A percentile compares a stretch with the other conserved stretches of the same genome.
Evolutionary conservation across 192 early-diverging fungal genomes (phyloP).

Genomic region (Spinellus fusiger): DNA sequence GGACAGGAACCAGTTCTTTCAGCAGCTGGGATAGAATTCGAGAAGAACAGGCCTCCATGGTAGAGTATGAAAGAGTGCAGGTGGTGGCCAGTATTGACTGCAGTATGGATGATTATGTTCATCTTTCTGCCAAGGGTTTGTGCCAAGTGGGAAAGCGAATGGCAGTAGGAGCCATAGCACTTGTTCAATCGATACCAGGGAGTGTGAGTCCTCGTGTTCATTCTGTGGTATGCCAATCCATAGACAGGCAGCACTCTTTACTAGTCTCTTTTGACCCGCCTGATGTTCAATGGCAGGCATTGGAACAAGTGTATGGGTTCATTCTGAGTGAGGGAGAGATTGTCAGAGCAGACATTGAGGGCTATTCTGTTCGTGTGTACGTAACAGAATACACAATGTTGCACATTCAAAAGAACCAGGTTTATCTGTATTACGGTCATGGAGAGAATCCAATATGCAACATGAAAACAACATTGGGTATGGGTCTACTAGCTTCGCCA

Average conservation of each 20-base stretch:
- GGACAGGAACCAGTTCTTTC: neutral
- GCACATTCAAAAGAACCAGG: neutral
- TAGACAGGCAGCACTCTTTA: neutral
- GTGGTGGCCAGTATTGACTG: constrained; percentile 22
- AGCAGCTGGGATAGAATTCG: constrained; percentile 14
- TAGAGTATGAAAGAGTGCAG: neutral
- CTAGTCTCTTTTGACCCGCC: neutral
- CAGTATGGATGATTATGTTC: constrained; percentile 21
- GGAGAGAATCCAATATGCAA: constrained; percentile 11
- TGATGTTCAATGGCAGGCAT: neutral
- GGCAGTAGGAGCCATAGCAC: neutral
- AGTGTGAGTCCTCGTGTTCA: neutral
- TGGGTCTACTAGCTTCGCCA: neutral
- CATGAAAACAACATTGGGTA: neutral
- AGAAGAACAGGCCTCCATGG: constrained; percentile 10
- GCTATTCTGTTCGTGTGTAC: neutral
- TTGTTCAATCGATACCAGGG: neutral
- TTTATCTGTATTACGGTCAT: constrained; percentile 8
- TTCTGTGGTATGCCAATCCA: neutral
- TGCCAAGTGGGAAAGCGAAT: constrained; percentile 11
- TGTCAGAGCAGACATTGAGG: neutral
- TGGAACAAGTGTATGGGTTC: neutral
- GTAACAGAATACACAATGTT: neutral
- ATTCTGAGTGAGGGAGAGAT: neutral
- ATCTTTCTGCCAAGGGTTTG: constrained; percentile 12